Conservation (phyloP, 345 rosid species). For the Eucalyptus pumila region DNA sequence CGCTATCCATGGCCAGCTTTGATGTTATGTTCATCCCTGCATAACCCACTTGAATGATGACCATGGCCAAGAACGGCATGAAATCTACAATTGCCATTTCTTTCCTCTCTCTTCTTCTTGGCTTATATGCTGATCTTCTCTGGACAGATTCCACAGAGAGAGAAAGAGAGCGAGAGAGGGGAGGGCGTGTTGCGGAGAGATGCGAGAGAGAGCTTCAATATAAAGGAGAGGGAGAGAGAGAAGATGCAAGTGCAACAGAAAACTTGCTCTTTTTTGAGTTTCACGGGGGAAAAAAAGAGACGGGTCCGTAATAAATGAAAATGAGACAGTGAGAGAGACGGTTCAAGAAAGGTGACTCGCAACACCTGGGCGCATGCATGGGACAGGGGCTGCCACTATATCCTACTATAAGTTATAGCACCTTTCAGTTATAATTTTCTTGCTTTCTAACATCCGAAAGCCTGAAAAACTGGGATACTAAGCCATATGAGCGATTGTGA, state of each 20-base stretch:
- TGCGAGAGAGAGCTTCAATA: neutral
- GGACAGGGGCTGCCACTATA: neutral
- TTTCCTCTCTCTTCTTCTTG: neutral
- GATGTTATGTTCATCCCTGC: slow-evolving; percentile 87
- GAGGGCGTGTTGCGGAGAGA: neutral
- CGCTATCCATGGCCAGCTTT: slow-evolving; percentile 79
- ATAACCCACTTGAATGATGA: slow-evolving; percentile 48
- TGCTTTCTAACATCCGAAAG: neutral
- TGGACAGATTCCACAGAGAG: neutral
- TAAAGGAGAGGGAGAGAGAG: neutral
- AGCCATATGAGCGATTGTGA: neutral
- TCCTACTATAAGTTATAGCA: neutral
- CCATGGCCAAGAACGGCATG: slow-evolving; percentile 71
- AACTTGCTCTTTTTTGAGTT: neutral
- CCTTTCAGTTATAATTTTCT: neutral
- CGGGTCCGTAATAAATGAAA: neutral
- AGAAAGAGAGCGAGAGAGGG: neutral
- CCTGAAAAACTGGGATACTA: neutral
- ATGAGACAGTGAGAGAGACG: neutral
- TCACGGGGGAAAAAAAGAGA: neutral
- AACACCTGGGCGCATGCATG: neutral
- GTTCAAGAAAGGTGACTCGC: neutral
- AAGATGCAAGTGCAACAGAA: neutral
- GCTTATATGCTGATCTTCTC: neutral
- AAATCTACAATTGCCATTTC: neutral